phyloP scores from a whole-genome alignment of 192 early-diverging fungal species.

The Coemansia sp. region DNA sequence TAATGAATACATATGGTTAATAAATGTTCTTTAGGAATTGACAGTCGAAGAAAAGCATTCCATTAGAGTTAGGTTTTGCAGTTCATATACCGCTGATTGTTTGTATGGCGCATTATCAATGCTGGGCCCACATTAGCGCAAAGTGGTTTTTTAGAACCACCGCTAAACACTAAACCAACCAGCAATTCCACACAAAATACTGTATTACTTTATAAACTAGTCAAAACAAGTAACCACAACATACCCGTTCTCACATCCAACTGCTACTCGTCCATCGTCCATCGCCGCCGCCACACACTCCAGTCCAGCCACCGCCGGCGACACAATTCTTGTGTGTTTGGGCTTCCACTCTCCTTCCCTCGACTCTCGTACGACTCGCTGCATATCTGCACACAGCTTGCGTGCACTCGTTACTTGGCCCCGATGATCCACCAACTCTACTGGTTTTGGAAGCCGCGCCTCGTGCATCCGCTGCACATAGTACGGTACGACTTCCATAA shows the following conservation, averaged over 20 bases:
- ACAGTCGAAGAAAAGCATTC: too few species aligned
- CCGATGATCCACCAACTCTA: slow-evolving; percentile 33
- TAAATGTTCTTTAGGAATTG: too few species aligned
- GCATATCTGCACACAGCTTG: slow-evolving; percentile 10
- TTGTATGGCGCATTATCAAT: too few species aligned
- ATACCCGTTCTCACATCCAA: slow-evolving; percentile 48
- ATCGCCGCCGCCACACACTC: slow-evolving; percentile 19
- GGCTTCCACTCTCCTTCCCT: neutral
- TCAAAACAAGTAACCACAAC: slow-evolving; percentile 43
- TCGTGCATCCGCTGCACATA: slow-evolving; percentile 43
- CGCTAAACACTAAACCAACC: too few species aligned
- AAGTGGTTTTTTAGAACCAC: too few species aligned
- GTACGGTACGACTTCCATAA: slow-evolving; percentile 26
- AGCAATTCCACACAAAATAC: neutral
- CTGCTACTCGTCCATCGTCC: slow-evolving; percentile 36
- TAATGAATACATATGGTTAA: neutral
- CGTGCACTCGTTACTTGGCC: slow-evolving; percentile 19
- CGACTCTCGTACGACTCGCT: slow-evolving; percentile 15
- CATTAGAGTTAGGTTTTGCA: too few species aligned
- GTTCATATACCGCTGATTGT: too few species aligned
- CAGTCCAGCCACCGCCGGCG: slow-evolving; percentile 13
- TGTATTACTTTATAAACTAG: neutral
- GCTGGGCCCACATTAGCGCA: too few species aligned
- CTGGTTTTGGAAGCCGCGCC: slow-evolving; percentile 21
- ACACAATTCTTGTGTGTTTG: slow-evolving; percentile 10